Evolutionary conservation across 768 basidiomycete species (phyloP), one percentile per base, ranked within the genome.

Genomic region (Porphyrellus cyaneotinctus): DNA sequence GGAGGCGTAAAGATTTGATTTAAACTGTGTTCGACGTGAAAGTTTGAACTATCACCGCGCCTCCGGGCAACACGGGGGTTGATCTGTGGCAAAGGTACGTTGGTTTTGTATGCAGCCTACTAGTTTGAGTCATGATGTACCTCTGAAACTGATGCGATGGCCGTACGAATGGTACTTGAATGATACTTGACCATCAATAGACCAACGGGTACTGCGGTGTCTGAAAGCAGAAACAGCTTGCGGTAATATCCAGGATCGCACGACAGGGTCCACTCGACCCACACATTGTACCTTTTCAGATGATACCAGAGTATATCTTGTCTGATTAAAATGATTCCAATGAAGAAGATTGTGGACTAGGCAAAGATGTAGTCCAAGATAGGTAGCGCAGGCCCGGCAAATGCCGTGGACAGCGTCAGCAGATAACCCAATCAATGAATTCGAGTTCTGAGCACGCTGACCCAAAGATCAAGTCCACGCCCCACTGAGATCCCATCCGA

Each of bases 11-110:
- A 26, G 62, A 59, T 61, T 43, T 47, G 26, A 46, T 53, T 12
- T 39, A 45, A 22, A 22, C n/a, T 33, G 48, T 12, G 48, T 11
- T 49, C 39, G 15, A 48, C 35, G 13, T n/a, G n/a, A n/a, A n/a
- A 9, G 26, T 9, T 5, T 48, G 57, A 43, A 28, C 43, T 33
- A 18, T 36, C 36, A n/a, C n/a, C 37, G 15, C 44, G 26, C 6
- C 32, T 43, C 46, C 56, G 53, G 42, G 18, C 28, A 47, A 28
- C 43, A 43, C 49, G 49, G 54, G 22, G 24, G 28, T 37, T 32
- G 46, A 33, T 31, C 31, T 54, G 56, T 65, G 64, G 64, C 59
- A 23, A 56, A 47, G 51, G 43, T 50, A 65, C 56, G 58, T 49
- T 56, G 56, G 31, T 26, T 39, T 38, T 20, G 26, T 36, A 49